Evolutionary conservation across 805 yeast genomes (phyloP).

Genomic region (Priceomyces carsonii): DNA sequence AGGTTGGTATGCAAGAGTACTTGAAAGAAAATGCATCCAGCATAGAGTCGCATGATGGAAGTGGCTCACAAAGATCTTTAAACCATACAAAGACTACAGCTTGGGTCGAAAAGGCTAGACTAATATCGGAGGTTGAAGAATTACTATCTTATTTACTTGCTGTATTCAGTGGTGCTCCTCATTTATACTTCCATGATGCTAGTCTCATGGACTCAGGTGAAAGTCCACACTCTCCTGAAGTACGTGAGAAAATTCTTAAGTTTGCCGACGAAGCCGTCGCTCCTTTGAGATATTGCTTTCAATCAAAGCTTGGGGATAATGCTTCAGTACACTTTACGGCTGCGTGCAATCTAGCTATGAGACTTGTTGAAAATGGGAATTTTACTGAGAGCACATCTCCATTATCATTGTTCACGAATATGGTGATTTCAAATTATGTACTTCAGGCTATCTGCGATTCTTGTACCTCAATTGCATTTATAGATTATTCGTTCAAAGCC

Average conservation of each 20-base stretch:
- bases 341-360: slow-evolving; percentile 33
- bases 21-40: slow-evolving; percentile 5
- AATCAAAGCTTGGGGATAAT: slow-evolving; percentile 13
- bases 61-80: neutral
- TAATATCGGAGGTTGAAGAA: slow-evolving; percentile 23
- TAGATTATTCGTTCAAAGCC: slow-evolving; percentile 37
- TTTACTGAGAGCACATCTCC: slow-evolving; percentile 19
- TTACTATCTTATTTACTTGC: slow-evolving; percentile 32
- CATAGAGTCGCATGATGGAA: neutral
- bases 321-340: slow-evolving; percentile 28
- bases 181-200: slow-evolving; percentile 31
- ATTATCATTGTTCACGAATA: slow-evolving; percentile 27
- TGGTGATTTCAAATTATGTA: slow-evolving; percentile 28
- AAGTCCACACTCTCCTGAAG: slow-evolving; percentile 11
- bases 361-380: slow-evolving; percentile 21
- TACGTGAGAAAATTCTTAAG: slow-evolving; percentile 13
- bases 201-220: slow-evolving; percentile 20
- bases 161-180: slow-evolving; percentile 34
- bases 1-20: slow-evolving; percentile 20
- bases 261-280: slow-evolving; percentile 25
- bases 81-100: slow-evolving; percentile 4
- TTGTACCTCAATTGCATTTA: slow-evolving; percentile 30
- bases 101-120: slow-evolving; percentile 4
- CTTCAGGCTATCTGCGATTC: slow-evolving; percentile 37
- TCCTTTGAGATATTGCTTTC: slow-evolving; percentile 28